phyloP scores from a whole-genome alignment of 768 basidiomycete genomes.

The Leccinum disarticulatum region DNA sequence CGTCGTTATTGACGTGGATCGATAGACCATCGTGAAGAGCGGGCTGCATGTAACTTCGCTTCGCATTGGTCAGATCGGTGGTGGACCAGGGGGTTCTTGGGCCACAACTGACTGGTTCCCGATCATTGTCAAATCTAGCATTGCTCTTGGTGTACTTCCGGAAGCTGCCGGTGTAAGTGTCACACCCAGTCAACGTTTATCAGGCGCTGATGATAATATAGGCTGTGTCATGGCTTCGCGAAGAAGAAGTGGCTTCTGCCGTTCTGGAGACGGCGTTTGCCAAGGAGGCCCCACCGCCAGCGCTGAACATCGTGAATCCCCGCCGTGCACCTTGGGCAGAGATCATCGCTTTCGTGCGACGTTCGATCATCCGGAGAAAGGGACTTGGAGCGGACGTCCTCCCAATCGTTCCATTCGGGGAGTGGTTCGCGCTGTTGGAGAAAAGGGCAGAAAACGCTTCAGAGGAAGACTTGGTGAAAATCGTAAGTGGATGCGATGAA shows the following conservation, averaged over 20 bases:
- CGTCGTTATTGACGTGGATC: background rate
- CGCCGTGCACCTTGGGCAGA: constrained; percentile 32
- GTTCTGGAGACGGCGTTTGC: constrained; percentile 32
- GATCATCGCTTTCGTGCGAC: constrained; percentile 29
- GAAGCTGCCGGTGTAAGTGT: constrained; percentile 34
- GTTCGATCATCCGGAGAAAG: constrained; percentile 15
- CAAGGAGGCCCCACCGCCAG: constrained; percentile 15
- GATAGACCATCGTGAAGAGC: constrained; percentile 39
- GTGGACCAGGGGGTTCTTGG: constrained; percentile 44
- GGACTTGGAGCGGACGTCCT: constrained; percentile 12
- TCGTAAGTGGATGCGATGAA: constrained; percentile 27
- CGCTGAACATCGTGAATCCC: constrained; percentile 42
- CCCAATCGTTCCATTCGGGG: constrained; percentile 33
- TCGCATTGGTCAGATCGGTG: constrained; percentile 48
- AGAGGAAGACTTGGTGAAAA: constrained; percentile 28
- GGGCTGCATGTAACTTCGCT: constrained; percentile 38
- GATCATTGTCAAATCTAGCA: constrained; percentile 38
- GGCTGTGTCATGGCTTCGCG: constrained; percentile 45
- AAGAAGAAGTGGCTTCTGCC: constrained; percentile 36
- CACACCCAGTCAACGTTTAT: background rate
- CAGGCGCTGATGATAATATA: constrained; percentile 11
- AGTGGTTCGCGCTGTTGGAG: constrained; percentile 37
- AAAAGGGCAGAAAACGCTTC: constrained; percentile 16
- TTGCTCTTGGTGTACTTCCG: constrained; percentile 30
- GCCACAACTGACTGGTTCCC: constrained; percentile 48